These are phyloP conservation scores for Paramyrothecium roridum DNA, from an alignment of 2,329 filamentous ascomycete genomes.

Conservation along the genomic window DNA sequence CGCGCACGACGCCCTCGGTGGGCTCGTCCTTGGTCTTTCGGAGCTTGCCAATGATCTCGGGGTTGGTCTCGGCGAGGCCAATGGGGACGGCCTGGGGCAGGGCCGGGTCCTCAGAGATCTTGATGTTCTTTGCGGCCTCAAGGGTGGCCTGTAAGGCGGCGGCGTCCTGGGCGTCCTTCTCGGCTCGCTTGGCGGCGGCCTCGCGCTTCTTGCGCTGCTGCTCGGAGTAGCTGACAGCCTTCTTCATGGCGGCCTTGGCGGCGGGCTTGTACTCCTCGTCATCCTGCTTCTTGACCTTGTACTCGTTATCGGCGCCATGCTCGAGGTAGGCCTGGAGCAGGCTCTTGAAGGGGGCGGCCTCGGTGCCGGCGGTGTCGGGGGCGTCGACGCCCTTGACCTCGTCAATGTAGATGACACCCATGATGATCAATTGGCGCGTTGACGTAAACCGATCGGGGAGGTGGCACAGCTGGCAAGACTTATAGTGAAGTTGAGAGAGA, in stretches of 20 bases:
- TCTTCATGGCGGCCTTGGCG: slow-evolving; percentile 22
- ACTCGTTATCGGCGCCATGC: slow-evolving; percentile 4
- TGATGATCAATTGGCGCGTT: not conserved
- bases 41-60: slow-evolving; percentile 24
- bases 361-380: slow-evolving; percentile 1
- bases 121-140: slow-evolving; percentile 23
- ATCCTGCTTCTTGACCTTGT: slow-evolving; percentile 8
- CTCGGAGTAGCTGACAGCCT: slow-evolving; percentile 18
- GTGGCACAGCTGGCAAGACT: not conserved
- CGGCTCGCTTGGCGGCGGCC: slow-evolving; percentile 18
- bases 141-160: slow-evolving; percentile 14
- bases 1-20: slow-evolving; percentile 40
- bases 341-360: slow-evolving; percentile 5
- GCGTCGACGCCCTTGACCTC: slow-evolving; percentile 4
- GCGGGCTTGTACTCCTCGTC: slow-evolving; percentile 20
- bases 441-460: no score
- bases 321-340: slow-evolving; percentile 4
- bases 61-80: slow-evolving; percentile 55
- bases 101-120: slow-evolving; percentile 57
- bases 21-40: slow-evolving; percentile 28
- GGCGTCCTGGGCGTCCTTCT: slow-evolving; percentile 18
- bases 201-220: slow-evolving; percentile 21
- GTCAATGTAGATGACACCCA: slow-evolving; percentile 4
- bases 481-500: not conserved
- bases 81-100: slow-evolving; percentile 74